Evolutionary conservation across 306 rosid species (phyloP), one percentile per base, ranked within the genome.

Genomic region (Hippophae tibetana): DNA sequence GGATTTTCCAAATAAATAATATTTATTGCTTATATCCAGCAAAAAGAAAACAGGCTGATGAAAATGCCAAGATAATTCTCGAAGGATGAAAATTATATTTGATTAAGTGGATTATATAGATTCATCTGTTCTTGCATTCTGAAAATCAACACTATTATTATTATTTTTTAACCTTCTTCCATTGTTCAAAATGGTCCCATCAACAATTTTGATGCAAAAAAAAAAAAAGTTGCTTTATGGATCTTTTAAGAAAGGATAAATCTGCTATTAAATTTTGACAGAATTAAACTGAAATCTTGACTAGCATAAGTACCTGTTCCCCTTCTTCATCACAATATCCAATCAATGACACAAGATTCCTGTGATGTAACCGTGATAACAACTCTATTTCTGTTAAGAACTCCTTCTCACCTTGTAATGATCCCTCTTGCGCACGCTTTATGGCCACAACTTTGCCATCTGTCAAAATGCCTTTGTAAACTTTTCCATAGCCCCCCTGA

Each of bases 401-500:
- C 78, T 88, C 97, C 56, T 74, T 88, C 66, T 84, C 84, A 45
- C 99, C 99, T 72, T 93, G 99, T 42, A 93, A 72, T 56, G 99
- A 93, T 72, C 84, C 86, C 78, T 74, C 90, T 68, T 82, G 90
- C 27, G 89, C 99, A 43, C 94, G 78, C 76, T 93, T 93, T 64
- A 93, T 49, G 52, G 99, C 99, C 47, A 88, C 94, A 43, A 64
- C 57, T 43, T 73, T 76, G 43, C 73, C 82, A 77, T 86, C 78
- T 7, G 73, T 72, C 11, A 93, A 67, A 74, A 76, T 62, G 51
- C 99, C 99, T 76, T 59, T 86, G 59, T 93, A 93, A 69, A 93
- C 99, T 74, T 74, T 92, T 57, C 98, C 98, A 65, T 92, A 92
- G 60, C 98, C 98, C 78, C 98, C 98, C 81, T 52, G 92, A 23